A percentile compares a stretch with the other conserved stretches of the same genome.
phyloP scores from a whole-genome alignment of 1,284 basidiomycete species.

The Psilocybe mexicana region DNA sequence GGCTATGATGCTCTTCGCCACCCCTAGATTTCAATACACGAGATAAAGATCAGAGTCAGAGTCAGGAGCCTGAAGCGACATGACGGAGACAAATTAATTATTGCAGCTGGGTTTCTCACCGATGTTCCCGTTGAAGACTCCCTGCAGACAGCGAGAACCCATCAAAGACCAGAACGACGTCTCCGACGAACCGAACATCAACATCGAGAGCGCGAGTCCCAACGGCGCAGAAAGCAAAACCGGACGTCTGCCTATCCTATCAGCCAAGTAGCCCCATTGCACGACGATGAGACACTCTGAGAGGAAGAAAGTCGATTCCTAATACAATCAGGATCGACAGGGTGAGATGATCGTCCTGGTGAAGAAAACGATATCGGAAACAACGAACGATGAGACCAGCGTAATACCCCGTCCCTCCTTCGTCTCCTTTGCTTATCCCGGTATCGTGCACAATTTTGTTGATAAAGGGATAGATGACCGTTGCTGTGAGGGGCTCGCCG shows the following conservation, averaged over 20 bases:
- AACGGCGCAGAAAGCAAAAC: conserved; percentile 44
- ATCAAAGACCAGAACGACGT: conserved; percentile 41
- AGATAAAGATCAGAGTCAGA: background rate
- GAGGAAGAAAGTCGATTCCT: conserved; percentile 48
- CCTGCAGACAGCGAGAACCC: conserved; percentile 41
- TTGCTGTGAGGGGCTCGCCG: conserved; percentile 47
- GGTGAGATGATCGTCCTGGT: too few relatives aligned
- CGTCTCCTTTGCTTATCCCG: conserved; percentile 45
- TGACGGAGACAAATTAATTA: too few relatives aligned
- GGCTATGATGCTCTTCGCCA: conserved; percentile 28
- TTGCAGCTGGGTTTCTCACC: conserved; percentile 26
- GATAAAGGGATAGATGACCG: conserved; percentile 58
- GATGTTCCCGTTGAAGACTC: conserved; percentile 47
- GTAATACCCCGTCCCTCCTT: conserved; percentile 51
- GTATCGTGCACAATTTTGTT: conserved; percentile 49
- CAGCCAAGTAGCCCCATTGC: conserved; percentile 45
- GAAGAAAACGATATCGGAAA: background rate
- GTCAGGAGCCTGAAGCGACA: background rate
- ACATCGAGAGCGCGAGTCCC: conserved; percentile 41
- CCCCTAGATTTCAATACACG: conserved; percentile 15
- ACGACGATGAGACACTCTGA: conserved; percentile 41
- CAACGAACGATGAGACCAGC: conserved; percentile 44
- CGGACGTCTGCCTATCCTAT: conserved; percentile 44
- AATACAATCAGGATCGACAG: background rate
- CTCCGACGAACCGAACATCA: conserved; percentile 44